Percentiles rank a stretch among this genome's conserved stretches.
These are phyloP conservation scores for Scutellaria minor DNA, from an alignment of 257 asterid species.

Conservation along the genomic window DNA sequence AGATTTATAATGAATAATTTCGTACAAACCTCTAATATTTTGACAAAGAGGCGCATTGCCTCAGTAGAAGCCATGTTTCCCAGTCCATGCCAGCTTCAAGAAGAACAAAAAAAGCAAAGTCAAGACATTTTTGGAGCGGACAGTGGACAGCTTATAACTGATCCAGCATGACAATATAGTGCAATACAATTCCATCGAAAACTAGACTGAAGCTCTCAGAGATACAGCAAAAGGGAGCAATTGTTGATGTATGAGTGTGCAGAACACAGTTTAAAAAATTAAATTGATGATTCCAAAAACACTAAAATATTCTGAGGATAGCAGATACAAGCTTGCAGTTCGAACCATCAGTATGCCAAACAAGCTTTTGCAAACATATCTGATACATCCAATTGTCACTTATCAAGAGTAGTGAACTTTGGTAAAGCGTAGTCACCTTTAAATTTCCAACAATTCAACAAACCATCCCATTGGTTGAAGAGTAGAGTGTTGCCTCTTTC, in stretches of 20 bases:
- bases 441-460: slow-evolving; percentile 10
- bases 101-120: slow-evolving; percentile 27
- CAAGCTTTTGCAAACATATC: slow-evolving; percentile 13
- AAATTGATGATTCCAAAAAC: slow-evolving; percentile 20
- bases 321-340: slow-evolving; percentile 29
- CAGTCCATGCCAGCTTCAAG: slow-evolving; percentile 87
- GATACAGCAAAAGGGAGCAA: slow-evolving; percentile 7
- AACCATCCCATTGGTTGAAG: not conserved
- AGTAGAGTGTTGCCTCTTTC: no score
- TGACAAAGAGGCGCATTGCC: slow-evolving; percentile 99
- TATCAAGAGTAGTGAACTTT: not conserved
- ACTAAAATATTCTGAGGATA: not conserved
- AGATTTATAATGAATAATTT: slow-evolving; percentile 29
- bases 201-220: not conserved
- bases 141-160: slow-evolving; percentile 5
- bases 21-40: slow-evolving; percentile 83
- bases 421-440: slow-evolving; percentile 24
- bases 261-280: slow-evolving; percentile 3
- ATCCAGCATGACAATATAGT: slow-evolving; percentile 25
- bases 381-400: slow-evolving; percentile 20
- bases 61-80: slow-evolving; percentile 89
- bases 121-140: slow-evolving; percentile 14
- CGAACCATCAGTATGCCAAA: slow-evolving; percentile 8
- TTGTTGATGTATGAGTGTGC: slow-evolving; percentile 9
- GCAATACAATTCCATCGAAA: slow-evolving; percentile 4